A percentile compares a stretch with the other conserved stretches of the same genome.
These are phyloP conservation scores for Gardenia jasminoides DNA, from an alignment of 257 asterid species.

Conservation along the genomic window DNA sequence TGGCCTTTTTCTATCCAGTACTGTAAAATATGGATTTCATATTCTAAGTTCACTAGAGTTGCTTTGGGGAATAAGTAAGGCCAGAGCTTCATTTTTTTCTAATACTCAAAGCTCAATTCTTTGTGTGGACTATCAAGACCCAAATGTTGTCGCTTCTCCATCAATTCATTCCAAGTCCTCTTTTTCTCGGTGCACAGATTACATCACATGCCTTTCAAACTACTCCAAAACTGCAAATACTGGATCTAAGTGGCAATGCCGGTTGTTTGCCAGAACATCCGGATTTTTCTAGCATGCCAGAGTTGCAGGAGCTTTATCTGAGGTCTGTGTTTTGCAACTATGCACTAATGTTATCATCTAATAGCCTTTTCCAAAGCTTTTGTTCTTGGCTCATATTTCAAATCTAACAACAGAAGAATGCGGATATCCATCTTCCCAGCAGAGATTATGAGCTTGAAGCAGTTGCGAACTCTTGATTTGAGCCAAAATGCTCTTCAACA, in stretches of 20 bases:
- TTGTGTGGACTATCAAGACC: not conserved
- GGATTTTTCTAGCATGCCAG: constrained; percentile 62
- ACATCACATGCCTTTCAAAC: constrained; percentile 74
- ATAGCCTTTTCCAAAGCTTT: constrained; percentile 11
- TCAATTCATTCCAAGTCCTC: not conserved
- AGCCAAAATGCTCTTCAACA: constrained; percentile 78
- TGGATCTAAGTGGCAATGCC: constrained; percentile 79
- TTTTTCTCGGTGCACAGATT: constrained; percentile 42
- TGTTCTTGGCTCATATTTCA: constrained; percentile 24
- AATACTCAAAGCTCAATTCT: not conserved
- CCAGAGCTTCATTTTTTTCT: not conserved
- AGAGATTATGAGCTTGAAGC: constrained; percentile 58
- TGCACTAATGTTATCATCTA: not conserved
- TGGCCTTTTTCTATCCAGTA: too few relatives aligned
- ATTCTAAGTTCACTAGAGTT: not conserved
- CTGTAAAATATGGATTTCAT: not conserved
- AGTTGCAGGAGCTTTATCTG: constrained; percentile 86
- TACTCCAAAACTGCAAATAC: constrained; percentile 75
- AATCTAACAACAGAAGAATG: constrained; percentile 65
- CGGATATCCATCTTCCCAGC: constrained; percentile 63
- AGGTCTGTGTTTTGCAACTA: constrained; percentile 50
- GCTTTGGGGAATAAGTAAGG: not conserved
- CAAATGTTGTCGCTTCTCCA: not conserved
- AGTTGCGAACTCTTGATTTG: constrained; percentile 74
- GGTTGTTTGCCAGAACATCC: constrained; percentile 70